A percentile compares a stretch with the other conserved stretches of the same genome.
These are phyloP conservation scores for Aphanomyces astaci DNA, from an alignment of 352 stramenopile species.

Conservation along the genomic window DNA sequence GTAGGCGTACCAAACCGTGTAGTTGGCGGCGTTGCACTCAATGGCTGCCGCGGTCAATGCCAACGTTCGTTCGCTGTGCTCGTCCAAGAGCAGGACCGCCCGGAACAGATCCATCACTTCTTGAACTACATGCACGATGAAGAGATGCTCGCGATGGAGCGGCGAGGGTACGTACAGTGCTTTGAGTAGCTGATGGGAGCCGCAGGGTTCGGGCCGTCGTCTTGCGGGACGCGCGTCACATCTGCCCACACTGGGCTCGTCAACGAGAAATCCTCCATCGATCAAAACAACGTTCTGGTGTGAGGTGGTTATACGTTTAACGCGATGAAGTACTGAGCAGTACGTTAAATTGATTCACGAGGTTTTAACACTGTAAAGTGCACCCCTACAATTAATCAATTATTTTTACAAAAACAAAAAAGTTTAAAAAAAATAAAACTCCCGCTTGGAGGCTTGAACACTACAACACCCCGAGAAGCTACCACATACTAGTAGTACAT, in stretches of 20 bases:
- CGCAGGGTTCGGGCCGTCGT: conserved; percentile 69
- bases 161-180: conserved; percentile 65
- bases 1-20: conserved; percentile 91
- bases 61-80: conserved; percentile 88
- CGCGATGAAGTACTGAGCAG: too few species aligned
- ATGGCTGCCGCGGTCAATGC: conserved; percentile 89
- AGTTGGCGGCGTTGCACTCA: conserved; percentile 95
- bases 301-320: background rate
- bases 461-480: too few species aligned
- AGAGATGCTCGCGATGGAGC: too few species aligned
- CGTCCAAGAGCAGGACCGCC: conserved; percentile 84
- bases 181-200: conserved; percentile 71
- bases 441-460: too few species aligned
- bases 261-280: conserved; percentile 7
- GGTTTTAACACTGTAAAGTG: too few species aligned
- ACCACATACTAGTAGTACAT: too few species aligned
- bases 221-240: conserved; percentile 72
- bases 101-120: conserved; percentile 94
- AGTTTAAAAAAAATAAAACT: too few species aligned
- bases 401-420: background rate
- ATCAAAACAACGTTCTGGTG: background rate
- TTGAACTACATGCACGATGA: conserved; percentile 62
- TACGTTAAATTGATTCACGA: too few species aligned
- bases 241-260: conserved; percentile 51
- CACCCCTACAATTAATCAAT: background rate